Evolutionary conservation across 2,329 filamentous ascomycete genomes (phyloP), one percentile per base, ranked within the genome.

Genomic region (Conoideocrella luteorostrata): DNA sequence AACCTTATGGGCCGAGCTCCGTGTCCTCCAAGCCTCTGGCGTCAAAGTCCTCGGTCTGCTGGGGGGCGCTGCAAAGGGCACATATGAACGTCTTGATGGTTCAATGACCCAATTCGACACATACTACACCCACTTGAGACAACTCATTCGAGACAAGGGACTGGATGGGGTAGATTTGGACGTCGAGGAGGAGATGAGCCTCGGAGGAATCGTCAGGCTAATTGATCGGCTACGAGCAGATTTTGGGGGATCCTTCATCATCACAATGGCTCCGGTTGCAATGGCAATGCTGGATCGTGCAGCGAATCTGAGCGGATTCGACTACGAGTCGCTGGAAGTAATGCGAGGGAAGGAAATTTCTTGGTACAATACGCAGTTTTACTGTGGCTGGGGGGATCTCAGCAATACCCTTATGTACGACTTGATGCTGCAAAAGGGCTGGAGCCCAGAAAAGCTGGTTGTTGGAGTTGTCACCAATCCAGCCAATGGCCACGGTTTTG

Each of bases 301-400:
- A 18, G 64, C 62, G 36, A 86, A 88, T 59, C 72, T 95, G 3
- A 89, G 84, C 47, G 90, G 89, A 0, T 95, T 95, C 62, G 76
- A 80, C 59, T 95, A 95, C 63, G 72, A 80, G 35, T 71, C 80
- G 10, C 74, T 96, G 3, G 88, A 95, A 59, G 71, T 74, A 10
- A 73, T 78, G 61, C 72, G 78, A 5, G 82, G 83, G 1, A 64
- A 63, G 13, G 74, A 83, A 34, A 85, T 95, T 22, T 73, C 75
- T 3, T 96, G 88, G 80, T 95, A 95, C 63, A 95, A 95, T 59
- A 75, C 84, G 5, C 90, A 96, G 59, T 95, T 95, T 64, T 96
- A 96, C 71, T 93, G 86, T 58, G 88, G 88, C 2, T 96, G 88
- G 82, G 88, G 88, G 7, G 71, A 73, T 51, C 66, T 73, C 47